Evolutionary conservation across 2,329 filamentous ascomycete genomes (phyloP).

Genomic region (Nothomitra cinnamomea): DNA sequence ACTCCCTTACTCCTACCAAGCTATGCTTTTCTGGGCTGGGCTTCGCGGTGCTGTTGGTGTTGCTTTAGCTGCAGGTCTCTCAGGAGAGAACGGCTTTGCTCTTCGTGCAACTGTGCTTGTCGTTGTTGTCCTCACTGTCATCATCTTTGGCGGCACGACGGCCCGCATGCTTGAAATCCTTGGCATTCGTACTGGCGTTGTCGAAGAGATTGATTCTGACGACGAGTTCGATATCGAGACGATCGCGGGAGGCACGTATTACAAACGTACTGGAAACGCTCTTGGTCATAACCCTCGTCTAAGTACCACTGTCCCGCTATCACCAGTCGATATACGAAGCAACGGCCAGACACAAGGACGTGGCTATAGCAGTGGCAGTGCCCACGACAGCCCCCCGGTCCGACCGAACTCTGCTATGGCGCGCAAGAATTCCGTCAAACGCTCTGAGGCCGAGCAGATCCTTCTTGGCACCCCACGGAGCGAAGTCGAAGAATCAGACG

Average conservation of each 20-base stretch:
- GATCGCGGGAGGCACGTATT: slow-evolving; percentile 54
- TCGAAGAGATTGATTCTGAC: slow-evolving; percentile 93
- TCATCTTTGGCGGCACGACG: slow-evolving; percentile 96
- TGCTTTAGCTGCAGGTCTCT: slow-evolving; percentile 75
- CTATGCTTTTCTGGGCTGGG: slow-evolving; percentile 99
- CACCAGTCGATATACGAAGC: slow-evolving; percentile 26
- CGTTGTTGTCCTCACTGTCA: slow-evolving; percentile 91
- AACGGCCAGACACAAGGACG: slow-evolving; percentile 19
- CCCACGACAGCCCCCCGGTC: slow-evolving; percentile 28
- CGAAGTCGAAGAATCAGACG: slow-evolving; percentile 31
- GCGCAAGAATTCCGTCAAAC: slow-evolving; percentile 34
- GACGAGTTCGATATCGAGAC: slow-evolving; percentile 96
- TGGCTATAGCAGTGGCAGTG: slow-evolving; percentile 37
- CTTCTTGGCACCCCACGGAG: slow-evolving; percentile 29
- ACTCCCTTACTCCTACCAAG: slow-evolving; percentile 85
- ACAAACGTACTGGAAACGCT: slow-evolving; percentile 60
- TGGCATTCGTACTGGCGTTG: slow-evolving; percentile 87
- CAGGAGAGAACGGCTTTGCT: slow-evolving; percentile 63
- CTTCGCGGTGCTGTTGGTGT: slow-evolving; percentile 91
- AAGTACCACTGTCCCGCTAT: slow-evolving; percentile 40
- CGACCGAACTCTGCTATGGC: slow-evolving; percentile 24
- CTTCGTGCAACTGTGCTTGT: slow-evolving; percentile 91
- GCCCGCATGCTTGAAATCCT: slow-evolving; percentile 95
- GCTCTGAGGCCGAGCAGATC: slow-evolving; percentile 33
- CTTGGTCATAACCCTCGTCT: slow-evolving; percentile 57